Conservation (phyloP, 495 filamentous ascomycete genomes). For the Aspergillus taichungensis region DNA sequence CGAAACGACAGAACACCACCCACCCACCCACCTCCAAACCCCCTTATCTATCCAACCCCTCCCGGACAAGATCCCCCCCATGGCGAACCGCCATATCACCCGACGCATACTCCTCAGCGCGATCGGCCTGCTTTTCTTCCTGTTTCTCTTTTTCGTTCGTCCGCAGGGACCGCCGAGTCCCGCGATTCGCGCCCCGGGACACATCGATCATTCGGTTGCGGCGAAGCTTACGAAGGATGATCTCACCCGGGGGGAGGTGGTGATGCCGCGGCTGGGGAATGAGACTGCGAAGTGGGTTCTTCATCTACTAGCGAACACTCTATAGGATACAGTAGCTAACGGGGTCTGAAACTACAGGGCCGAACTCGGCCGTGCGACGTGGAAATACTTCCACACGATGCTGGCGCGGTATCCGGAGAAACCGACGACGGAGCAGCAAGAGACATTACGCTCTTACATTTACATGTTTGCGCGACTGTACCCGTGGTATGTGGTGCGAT, state of each 20-base stretch:
- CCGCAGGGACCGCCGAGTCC: slow-evolving; percentile 35
- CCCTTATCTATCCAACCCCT: not conserved
- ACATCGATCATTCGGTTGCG: slow-evolving; percentile 24
- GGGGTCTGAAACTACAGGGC: slow-evolving; percentile 42
- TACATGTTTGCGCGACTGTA: slow-evolving; percentile 88
- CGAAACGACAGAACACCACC: not conserved
- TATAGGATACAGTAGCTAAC: no score
- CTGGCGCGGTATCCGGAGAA: slow-evolving; percentile 88
- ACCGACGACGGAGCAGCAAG: slow-evolving; percentile 72
- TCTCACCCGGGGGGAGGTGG: slow-evolving; percentile 64
- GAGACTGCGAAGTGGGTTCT: slow-evolving; percentile 60
- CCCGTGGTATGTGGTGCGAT: slow-evolving; percentile 52
- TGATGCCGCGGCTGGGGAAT: slow-evolving; percentile 86
- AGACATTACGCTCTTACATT: slow-evolving; percentile 76
- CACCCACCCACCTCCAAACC: not conserved
- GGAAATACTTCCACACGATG: slow-evolving; percentile 93
- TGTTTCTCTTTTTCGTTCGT: slow-evolving; percentile 34
- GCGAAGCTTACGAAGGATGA: slow-evolving; percentile 23
- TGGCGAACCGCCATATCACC: slow-evolving; percentile 37
- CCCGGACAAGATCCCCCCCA: slow-evolving; percentile 11
- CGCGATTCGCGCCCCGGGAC: slow-evolving; percentile 34
- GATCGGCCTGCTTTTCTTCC: slow-evolving; percentile 23
- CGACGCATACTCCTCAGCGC: slow-evolving; percentile 31
- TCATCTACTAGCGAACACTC: no score
- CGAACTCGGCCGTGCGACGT: slow-evolving; percentile 78